Evolutionary conservation across 768 basidiomycete species (phyloP), one percentile per base, ranked within the genome.

Genomic region (Chalciporus pseudorubinellus): DNA sequence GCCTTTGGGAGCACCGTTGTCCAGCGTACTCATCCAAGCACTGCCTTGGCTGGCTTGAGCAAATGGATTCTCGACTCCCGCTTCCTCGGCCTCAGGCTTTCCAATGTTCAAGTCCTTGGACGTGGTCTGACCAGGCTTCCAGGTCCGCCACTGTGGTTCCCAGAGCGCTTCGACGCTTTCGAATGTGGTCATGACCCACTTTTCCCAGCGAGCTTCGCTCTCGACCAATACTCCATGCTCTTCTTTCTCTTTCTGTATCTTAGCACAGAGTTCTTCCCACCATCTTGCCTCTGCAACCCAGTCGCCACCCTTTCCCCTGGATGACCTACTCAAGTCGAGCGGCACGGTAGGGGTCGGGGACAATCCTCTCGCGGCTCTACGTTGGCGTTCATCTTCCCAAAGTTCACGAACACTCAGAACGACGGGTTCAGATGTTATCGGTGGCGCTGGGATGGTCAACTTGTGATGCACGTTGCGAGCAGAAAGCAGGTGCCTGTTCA

Each of bases 331-430:
- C 46, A 77, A 78, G 64, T 87, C 86, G 29, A 81, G 68, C 13
- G 92, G 89, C 50, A 92, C 74, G 39, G 80, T 80, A 12, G 89
- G 88, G 16, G 88, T 81, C 6, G 92, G 84, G 52, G 80, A 63
- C 29, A 94, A 75, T 1, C 92, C 92, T 29, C 77, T 79, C 4
- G 75, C 76, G 21, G 69, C 66, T 18, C 95, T 78, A 9, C 93
- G 81, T 11, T 77, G 76, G n/a, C 89, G 82, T 70, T 99, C 95
- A 60, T 98, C 94, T 45, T 95, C 91, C 95, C 95, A 99, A 2
- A 98, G 76, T 70, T 98, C 95, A 55, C 90, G 84, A 41, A 98
- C 89, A 61, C 92, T 86, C 38, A 85, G 75, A 6, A 99, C 88
- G 22, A 95, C 78, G 39, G 89, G 91, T 58, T 90, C 89, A 11